Evolutionary conservation across 2,329 filamentous ascomycete species (phyloP).

Genomic region (Hypoxylon sp.): DNA sequence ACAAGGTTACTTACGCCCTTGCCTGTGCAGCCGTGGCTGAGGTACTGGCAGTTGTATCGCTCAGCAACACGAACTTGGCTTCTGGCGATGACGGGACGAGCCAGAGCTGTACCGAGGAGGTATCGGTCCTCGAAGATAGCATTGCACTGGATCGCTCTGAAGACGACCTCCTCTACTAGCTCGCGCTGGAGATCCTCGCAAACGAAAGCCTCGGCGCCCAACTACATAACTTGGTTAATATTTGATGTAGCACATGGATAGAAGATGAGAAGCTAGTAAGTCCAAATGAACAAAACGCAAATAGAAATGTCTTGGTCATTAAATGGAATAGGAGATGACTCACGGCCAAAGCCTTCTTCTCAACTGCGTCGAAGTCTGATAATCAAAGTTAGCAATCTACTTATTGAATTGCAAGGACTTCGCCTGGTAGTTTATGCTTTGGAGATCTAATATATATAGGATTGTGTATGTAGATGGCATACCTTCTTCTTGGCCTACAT

Average conservation of each 20-base stretch:
- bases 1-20: constrained; percentile 23
- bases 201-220: constrained; percentile 72
- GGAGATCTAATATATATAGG: too few species aligned
- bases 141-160: constrained; percentile 78
- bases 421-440: too few species aligned
- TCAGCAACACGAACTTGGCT: constrained; percentile 47
- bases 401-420: too few species aligned
- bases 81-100: constrained; percentile 72
- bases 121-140: constrained; percentile 63
- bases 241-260: background rate
- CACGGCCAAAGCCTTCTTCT: constrained; percentile 63
- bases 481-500: constrained; percentile 76
- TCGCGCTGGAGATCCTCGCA: constrained; percentile 73
- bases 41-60: constrained; percentile 50
- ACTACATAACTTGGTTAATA: constrained; percentile 46
- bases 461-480: background rate
- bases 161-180: constrained; percentile 84
- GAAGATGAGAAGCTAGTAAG: too few species aligned
- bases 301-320: too few species aligned
- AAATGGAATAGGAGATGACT: too few species aligned
- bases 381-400: background rate
- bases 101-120: constrained; percentile 66
- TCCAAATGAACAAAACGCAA: too few species aligned
- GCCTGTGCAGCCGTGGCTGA: constrained; percentile 44
- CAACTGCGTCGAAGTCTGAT: constrained; percentile 72